Base-by-base conservation (phyloP, 164 flowering plant genomes). In the Saururus chinensis region DNA sequence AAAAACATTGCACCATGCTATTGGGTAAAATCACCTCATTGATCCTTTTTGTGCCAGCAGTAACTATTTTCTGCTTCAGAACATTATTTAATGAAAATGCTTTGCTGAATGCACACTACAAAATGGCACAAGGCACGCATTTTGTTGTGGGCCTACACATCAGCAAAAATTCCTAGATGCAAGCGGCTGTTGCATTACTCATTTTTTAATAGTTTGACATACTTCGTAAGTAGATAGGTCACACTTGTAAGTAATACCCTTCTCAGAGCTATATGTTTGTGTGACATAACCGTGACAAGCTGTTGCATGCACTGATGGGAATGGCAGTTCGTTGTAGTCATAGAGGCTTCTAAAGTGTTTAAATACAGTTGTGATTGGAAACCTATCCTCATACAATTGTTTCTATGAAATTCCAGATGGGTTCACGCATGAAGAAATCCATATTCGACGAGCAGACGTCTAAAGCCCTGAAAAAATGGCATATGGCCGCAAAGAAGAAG, bases 381-480 rank as follows among this genome's bases (percentile, higher is more conserved):
- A 16, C 30, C 12, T 30, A 1, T 30, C 14, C 19, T 35, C 8
- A 57, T n/a, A 37, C 57, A 22, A 22, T 22, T 7, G 9, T 57
- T 57, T 16, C 0, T 35, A 19, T 35, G 20, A 37, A 6, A 19
- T 57, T 37, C 19, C 77, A 92, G 96, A 89, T 92, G 98, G 98
- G 98, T 53, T 88, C 96, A 42, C 81, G 77, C 51, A 89, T 89
- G 98, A 93, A 89, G 82, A 74, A 66, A 60, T 80, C 96, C 6
- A 75, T 88, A 11, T 93, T 92, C 53, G 98, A 93, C 20, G 96
- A 89, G 22, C 85, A 89, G 68, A 89, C 97, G 13, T 78, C 84
- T 1, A 89, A 82, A 80, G 98, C 96, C 8, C 73, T 93, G 14
- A 84, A 72, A 78, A 74, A 77, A 25, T 89, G 98, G 97, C 95